Base-by-base conservation (phyloP, 78 protist genomes). In the Dictyostelium intermedium region DNA sequence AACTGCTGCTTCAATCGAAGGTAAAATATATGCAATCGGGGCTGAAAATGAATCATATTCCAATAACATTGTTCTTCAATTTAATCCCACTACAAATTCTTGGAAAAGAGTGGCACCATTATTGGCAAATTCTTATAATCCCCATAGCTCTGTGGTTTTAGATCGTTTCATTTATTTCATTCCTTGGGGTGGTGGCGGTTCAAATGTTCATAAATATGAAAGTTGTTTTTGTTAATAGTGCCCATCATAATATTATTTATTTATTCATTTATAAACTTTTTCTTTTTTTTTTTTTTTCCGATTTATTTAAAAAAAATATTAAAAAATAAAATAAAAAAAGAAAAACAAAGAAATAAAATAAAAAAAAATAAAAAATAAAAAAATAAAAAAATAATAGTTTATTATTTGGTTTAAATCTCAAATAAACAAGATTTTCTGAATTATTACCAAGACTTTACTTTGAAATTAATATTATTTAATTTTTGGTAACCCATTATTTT, bases 1-100 rank as follows among this genome's bases (percentile, higher is more conserved):
- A 6, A 66, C 81, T 0, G 85, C 73, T 0, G 47, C 87, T 9
- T 47, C 63, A 23, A 39, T 89, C 3, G 82, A 89, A 4, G 93
- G 87, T 25, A 89, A 69, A 56, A 89, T 89, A 1, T 89, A 89
- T 69, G 82, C 93, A 27, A 89, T 89, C 20, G 93, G 93, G 1
- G 82, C 93, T 23, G 93, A 89, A 63, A 87, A 87, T 61, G 93
- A 89, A 34, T 89, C 37, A 3, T 84, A 89, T 43, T 84, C 50
- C 5, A 18, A 79, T 18, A 89, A 89, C 37, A 39, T 89, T 14
- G 93, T 89, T 5, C 53, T 89, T 6, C 93, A 89, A 70, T 89
- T 66, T 13, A 89, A 63, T 69, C 56, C 78, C 2, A 34, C 45
- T 0, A 80, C 87, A 27, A 89, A 89, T 37, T 37, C 61, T 41